Base-by-base conservation (phyloP, 768 basidiomycete species). In the Mycena olivaceomarginata region DNA sequence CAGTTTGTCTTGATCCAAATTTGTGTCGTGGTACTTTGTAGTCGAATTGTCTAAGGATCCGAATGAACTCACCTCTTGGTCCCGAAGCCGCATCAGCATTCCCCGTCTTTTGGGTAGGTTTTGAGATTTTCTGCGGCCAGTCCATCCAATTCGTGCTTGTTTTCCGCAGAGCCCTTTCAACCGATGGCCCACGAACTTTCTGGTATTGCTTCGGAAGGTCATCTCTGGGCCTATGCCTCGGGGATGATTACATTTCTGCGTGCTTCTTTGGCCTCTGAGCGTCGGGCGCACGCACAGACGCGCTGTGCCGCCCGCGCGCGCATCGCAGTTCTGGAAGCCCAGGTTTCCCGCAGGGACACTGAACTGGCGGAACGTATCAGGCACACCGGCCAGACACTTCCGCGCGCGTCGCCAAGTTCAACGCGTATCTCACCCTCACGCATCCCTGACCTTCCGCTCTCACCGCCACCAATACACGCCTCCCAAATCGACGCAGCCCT, bases 311-410 rank as follows among this genome's bases (percentile, higher is more conserved):
- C 88, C 0, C 89, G 90, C 64, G 79, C 83, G 0, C 86, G 88
- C 64, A 86, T 91, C 31, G 81, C 86, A 6, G 82, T 84, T 20
- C 85, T 94, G 3, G 87, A 90, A 72, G 92, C 92, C 0, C 89
- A 89, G 81, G 81, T 94, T 6, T 90, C 92, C 0, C 88, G 89
- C 7, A 86, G 92, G n/a, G 93, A 93, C 60, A 88, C 88, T 0
- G 91, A 93, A 77, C 84, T 93, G 7, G 73, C 63, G 40, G 59
- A 18, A 1, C 85, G 82, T 71, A 74, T 86, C 18, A 74, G 77
- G 43, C 75, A 77, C 56, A 67, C 67, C 79, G 18, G 75, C 7
- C 65, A 57, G 13, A 16, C 64, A 5, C 45, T 57, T 43, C 65
- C 64, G 40, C 72, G 25, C 41, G 64, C 51, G 5, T 57, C 51